Evolutionary conservation across 2,329 filamentous ascomycete species (phyloP).

Genomic region (Pseudogymnoascus sp.): DNA sequence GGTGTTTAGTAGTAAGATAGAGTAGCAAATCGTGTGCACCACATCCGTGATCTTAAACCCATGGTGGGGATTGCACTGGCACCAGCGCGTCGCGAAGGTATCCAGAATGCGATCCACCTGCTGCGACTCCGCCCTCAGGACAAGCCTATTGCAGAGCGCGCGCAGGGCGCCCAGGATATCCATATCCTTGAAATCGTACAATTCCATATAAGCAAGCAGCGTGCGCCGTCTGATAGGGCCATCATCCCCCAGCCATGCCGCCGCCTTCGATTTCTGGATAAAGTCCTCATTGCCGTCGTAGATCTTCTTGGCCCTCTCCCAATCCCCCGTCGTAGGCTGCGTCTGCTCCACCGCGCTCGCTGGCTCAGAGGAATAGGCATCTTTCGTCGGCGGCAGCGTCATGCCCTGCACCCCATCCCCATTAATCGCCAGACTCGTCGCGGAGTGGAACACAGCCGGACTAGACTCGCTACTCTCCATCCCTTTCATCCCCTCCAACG

Average conservation of each 20-base stretch:
- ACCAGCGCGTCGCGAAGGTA: conserved; percentile 84
- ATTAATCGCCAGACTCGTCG: neutral
- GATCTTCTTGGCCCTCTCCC: conserved; percentile 70
- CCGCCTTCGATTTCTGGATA: conserved; percentile 69
- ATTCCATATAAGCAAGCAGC: conserved; percentile 74
- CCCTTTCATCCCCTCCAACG: neutral
- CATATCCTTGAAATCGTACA: conserved; percentile 77
- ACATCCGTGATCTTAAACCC: conserved; percentile 92
- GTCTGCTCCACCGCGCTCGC: neutral
- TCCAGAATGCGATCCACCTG: conserved; percentile 93
- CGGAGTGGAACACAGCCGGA: neutral
- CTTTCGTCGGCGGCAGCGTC: neutral
- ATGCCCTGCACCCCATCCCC: neutral
- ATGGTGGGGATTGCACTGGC: conserved; percentile 82
- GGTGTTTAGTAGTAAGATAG: conserved; percentile 88
- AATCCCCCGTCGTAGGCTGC: conserved; percentile 55
- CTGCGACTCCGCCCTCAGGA: conserved; percentile 87
- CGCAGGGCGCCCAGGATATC: conserved; percentile 75
- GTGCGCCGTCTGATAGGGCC: conserved; percentile 50
- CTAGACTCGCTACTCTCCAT: neutral
- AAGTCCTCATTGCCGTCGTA: conserved; percentile 79
- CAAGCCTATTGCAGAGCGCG: conserved; percentile 69
- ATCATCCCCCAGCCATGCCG: conserved; percentile 71
- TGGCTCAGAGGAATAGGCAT: neutral
- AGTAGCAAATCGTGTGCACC: conserved; percentile 95